These are phyloP conservation scores for Xylaria longipes DNA, from an alignment of 495 filamentous ascomycete species.

Conservation along the genomic window DNA sequence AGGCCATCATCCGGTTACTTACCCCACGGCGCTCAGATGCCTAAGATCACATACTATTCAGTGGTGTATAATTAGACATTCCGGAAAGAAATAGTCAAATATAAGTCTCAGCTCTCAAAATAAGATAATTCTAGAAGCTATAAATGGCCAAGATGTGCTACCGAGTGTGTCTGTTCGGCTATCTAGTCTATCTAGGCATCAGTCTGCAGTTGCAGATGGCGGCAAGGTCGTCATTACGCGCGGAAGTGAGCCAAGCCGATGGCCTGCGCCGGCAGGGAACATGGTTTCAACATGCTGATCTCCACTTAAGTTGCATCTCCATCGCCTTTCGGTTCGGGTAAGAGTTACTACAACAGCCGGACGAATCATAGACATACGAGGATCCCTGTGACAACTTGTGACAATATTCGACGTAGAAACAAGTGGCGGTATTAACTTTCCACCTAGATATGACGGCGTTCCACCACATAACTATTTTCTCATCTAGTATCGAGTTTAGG, in stretches of 20 bases:
- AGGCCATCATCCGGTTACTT: not conserved
- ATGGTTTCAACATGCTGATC: not conserved
- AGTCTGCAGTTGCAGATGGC: not conserved
- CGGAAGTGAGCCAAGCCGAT: not conserved
- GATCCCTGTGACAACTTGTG: not conserved
- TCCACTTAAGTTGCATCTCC: not conserved
- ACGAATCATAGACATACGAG: not conserved
- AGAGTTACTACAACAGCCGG: not conserved
- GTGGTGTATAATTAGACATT: not conserved
- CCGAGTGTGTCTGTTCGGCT: not conserved
- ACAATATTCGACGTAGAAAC: not conserved
- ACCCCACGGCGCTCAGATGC: not conserved
- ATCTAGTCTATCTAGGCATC: not conserved
- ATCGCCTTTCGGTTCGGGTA: not conserved
- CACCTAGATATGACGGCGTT: too few relatives aligned
- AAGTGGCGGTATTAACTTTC: not conserved
- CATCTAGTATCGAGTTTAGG: too few relatives aligned
- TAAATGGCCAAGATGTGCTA: not conserved
- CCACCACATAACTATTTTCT: too few relatives aligned
- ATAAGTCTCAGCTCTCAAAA: not conserved
- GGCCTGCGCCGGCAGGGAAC: not conserved
- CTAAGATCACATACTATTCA: not conserved
- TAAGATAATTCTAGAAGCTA: not conserved
- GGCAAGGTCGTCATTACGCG: not conserved
- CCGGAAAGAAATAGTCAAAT: not conserved